phyloP scores from a whole-genome alignment of 331 rosid species.

The Cucumis variabilis region DNA sequence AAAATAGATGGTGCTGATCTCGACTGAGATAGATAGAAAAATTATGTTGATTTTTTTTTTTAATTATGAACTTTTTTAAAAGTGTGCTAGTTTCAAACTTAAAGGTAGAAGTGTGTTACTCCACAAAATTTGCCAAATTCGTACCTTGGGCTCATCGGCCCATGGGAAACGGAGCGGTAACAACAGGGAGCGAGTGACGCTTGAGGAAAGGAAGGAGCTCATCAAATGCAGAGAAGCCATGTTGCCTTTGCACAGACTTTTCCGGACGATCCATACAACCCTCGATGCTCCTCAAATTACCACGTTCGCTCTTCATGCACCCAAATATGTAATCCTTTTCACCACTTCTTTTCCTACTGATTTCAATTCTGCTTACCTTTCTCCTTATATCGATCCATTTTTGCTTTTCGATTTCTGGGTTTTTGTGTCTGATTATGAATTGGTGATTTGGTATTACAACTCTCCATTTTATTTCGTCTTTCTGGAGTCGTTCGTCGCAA shows the following conservation, averaged over 20 bases:
- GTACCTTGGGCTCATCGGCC: background rate
- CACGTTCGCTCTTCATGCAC: slow-evolving; percentile 69
- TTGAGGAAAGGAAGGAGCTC: background rate
- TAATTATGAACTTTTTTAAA: too few relatives aligned
- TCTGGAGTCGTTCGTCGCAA: background rate
- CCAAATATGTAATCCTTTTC: slow-evolving; percentile 58
- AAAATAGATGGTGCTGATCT: too few relatives aligned
- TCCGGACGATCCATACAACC: slow-evolving; percentile 56
- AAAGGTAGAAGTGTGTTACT: too few relatives aligned
- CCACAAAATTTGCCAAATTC: too few relatives aligned
- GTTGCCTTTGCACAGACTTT: slow-evolving; percentile 42
- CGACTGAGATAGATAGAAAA: too few relatives aligned
- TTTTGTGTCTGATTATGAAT: background rate
- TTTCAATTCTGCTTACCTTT: background rate
- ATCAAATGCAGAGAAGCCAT: background rate
- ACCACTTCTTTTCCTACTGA: background rate
- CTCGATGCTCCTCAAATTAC: slow-evolving; percentile 64
- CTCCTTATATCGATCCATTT: background rate
- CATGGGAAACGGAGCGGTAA: background rate
- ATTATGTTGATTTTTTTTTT: too few relatives aligned
- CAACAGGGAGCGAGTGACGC: background rate
- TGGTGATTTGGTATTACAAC: background rate
- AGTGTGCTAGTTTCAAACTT: too few relatives aligned
- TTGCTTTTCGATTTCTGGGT: background rate
- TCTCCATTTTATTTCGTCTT: background rate